phyloP scores from a whole-genome alignment of 495 filamentous ascomycete species.

The Annulohypoxylon stygium region DNA sequence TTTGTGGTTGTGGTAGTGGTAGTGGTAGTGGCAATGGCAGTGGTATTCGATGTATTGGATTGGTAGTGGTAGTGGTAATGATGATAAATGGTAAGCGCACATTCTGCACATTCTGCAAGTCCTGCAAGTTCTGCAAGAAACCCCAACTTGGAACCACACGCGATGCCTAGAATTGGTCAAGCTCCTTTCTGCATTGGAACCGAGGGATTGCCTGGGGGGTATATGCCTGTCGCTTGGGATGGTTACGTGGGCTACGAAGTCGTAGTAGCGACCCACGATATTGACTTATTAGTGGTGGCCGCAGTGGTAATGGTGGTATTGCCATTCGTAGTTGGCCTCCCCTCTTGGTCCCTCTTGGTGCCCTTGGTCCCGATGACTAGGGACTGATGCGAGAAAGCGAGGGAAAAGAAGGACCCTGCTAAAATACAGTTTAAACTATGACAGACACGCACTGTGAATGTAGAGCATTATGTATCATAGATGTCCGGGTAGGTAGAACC shows the following conservation, averaged over 20 bases:
- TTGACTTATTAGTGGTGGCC: neutral
- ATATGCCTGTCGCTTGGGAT: neutral
- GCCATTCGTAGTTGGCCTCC: neutral
- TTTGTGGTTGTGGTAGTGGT: constrained; percentile 23
- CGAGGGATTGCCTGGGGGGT: constrained; percentile 22
- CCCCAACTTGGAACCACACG: constrained; percentile 18
- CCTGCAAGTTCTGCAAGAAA: constrained; percentile 27
- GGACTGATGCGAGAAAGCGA: constrained; percentile 15
- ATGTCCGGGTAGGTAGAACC: neutral
- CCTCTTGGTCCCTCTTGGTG: constrained; percentile 14
- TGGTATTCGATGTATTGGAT: constrained; percentile 11
- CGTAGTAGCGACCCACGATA: neutral
- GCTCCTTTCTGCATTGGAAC: constrained; percentile 39
- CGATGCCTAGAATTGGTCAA: constrained; percentile 43
- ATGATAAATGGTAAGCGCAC: constrained; percentile 21
- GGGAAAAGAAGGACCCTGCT: constrained; percentile 10
- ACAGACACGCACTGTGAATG: constrained; percentile 3
- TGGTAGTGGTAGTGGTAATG: too few relatives aligned
- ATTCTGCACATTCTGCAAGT: neutral
- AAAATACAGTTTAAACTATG: constrained; percentile 1
- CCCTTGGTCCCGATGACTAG: constrained; percentile 25
- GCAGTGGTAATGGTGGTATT: constrained; percentile 10
- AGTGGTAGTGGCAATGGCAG: constrained; percentile 24
- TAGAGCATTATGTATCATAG: neutral
- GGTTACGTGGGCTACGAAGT: constrained; percentile 26